Conservation (phyloP, 202 grass and related monocot genomes). For the Panicum hallii region DNA sequence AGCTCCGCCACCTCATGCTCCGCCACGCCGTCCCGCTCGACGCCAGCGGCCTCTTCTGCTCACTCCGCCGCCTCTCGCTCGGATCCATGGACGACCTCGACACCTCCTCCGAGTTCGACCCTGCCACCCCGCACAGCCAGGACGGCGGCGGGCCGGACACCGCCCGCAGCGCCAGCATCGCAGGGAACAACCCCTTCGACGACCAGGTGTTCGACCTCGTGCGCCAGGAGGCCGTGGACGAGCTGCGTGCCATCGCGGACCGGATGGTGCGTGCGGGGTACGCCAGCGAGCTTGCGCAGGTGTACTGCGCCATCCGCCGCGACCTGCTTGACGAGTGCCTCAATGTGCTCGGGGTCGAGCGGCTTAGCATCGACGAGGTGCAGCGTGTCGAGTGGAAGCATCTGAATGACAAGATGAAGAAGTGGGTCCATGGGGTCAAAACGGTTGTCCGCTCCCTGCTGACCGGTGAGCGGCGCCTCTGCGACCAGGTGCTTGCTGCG, state of each 20-base stretch:
- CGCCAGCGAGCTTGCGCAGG: conserved; percentile 69
- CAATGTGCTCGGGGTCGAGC: conserved; percentile 70
- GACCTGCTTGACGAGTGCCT: conserved; percentile 91
- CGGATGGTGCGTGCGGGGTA: conserved; percentile 78
- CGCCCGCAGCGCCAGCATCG: conserved; percentile 51
- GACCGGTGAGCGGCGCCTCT: conserved; percentile 72
- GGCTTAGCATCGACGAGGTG: conserved; percentile 96
- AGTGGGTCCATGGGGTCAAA: conserved; percentile 91
- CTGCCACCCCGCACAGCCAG: conserved; percentile 55
- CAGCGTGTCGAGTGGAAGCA: conserved; percentile 83
- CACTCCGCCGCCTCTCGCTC: conserved; percentile 87
- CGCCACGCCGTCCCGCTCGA: conserved; percentile 78
- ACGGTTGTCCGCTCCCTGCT: conserved; percentile 71
- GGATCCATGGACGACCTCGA: conserved; percentile 87
- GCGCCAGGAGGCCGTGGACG: conserved; percentile 62
- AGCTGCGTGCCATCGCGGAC: conserved; percentile 66
- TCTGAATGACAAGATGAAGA: conserved; percentile 98
- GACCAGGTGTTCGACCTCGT: conserved; percentile 82
- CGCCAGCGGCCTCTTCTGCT: conserved; percentile 77
- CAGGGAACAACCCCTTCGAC: conserved; percentile 60
- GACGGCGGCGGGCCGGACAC: conserved; percentile 35
- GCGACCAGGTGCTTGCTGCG: conserved; percentile 67
- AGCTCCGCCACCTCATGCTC: conserved; percentile 83
- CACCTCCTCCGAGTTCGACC: conserved; percentile 79
- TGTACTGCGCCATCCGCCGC: conserved; percentile 72